These are phyloP conservation scores for Penicillium sp. DNA, from an alignment of 2,329 filamentous ascomycete genomes.

Conservation along the genomic window DNA sequence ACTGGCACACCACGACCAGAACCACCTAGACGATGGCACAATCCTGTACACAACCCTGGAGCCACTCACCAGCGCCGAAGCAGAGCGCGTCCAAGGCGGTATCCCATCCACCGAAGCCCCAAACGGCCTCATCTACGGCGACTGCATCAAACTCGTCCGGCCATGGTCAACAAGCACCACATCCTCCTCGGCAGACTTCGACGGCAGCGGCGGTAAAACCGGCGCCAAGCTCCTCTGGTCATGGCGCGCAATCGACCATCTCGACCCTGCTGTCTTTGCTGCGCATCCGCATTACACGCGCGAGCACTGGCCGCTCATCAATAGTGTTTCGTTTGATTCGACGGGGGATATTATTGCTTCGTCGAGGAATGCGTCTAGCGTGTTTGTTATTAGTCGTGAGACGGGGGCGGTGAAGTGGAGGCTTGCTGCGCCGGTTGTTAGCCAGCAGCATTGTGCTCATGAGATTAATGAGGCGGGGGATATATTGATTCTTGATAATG, in stretches of 20 bases:
- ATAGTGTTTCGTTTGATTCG: slow-evolving; percentile 38
- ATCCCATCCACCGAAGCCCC: slow-evolving; percentile 38
- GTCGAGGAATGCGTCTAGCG: slow-evolving; percentile 41
- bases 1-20: slow-evolving; percentile 46
- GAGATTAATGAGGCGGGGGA: slow-evolving; percentile 40
- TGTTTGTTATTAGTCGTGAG: slow-evolving; percentile 42
- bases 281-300: slow-evolving; percentile 35
- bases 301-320: slow-evolving; percentile 47
- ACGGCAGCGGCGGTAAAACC: slow-evolving; percentile 6
- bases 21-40: slow-evolving; percentile 44
- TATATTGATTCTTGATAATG: slow-evolving; percentile 49
- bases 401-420: slow-evolving; percentile 45
- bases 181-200: slow-evolving; percentile 22
- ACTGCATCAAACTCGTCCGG: slow-evolving; percentile 45
- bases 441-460: slow-evolving; percentile 46
- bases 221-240: slow-evolving; percentile 41
- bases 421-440: slow-evolving; percentile 38
- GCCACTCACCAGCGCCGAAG: slow-evolving; percentile 36
- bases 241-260: slow-evolving; percentile 44
- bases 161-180: slow-evolving; percentile 15
- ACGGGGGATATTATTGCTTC: slow-evolving; percentile 45
- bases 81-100: slow-evolving; percentile 38
- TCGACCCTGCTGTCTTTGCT: slow-evolving; percentile 38
- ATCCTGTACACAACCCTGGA: slow-evolving; percentile 45
- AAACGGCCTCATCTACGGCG: slow-evolving; percentile 28